Conservation (phyloP, 139 green algal genomes). For the Chlorella sorokiniana region DNA sequence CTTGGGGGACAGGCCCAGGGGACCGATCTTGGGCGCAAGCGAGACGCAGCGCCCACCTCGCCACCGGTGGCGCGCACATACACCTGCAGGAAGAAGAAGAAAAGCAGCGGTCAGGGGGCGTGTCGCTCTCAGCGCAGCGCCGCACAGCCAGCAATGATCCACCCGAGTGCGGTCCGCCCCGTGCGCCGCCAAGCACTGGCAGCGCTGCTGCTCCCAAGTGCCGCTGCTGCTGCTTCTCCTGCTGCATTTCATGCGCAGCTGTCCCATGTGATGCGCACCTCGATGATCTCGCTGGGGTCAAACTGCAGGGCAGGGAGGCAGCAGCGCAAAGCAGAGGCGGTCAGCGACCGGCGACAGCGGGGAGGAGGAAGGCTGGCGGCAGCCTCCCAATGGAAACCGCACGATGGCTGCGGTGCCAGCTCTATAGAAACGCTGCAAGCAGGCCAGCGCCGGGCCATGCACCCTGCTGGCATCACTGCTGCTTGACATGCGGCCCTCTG, state of each 20-base stretch:
- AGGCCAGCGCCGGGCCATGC: too few relatives aligned
- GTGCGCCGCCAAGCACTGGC: too few relatives aligned
- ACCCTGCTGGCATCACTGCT: too few relatives aligned
- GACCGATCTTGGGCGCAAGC: constrained; percentile 99
- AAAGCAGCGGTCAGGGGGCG: not conserved
- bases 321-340: not conserved
- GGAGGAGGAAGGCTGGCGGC: not conserved
- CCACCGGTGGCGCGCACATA: constrained; percentile 97
- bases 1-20: constrained; percentile 99
- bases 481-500: too few relatives aligned
- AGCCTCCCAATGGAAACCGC: too few relatives aligned
- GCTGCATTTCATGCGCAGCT: not conserved
- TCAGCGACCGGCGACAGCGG: not conserved
- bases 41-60: constrained; percentile 97
- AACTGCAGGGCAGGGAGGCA: constrained; percentile 88
- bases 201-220: not conserved
- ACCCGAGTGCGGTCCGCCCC: too few relatives aligned
- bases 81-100: constrained; percentile 81
- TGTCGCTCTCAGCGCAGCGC: not conserved
- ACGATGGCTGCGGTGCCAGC: too few relatives aligned
- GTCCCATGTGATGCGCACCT: constrained; percentile 15
- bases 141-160: not conserved
- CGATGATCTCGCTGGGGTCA: constrained; percentile 82
- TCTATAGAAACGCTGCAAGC: too few relatives aligned
- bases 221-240: not conserved